Conservation (phyloP, 2,329 filamentous ascomycete species). For the Neonectria ditissima region DNA sequence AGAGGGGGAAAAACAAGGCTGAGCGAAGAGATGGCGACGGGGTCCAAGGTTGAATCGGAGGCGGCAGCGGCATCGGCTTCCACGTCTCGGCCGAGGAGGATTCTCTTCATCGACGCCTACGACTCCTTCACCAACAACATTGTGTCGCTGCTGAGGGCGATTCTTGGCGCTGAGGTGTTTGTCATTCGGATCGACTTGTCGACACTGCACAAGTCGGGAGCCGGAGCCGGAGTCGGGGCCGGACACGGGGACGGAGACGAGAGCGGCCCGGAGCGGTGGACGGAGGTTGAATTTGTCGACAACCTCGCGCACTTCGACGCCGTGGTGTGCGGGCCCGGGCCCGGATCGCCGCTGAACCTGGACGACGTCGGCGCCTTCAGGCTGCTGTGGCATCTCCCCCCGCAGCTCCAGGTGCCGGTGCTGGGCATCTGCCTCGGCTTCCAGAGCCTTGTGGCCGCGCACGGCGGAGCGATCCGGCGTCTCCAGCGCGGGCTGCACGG, state of each 20-base stretch:
- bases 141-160: slow-evolving; percentile 79
- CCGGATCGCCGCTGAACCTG: slow-evolving; percentile 78
- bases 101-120: slow-evolving; percentile 94
- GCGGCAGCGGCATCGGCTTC: slow-evolving; percentile 26
- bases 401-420: slow-evolving; percentile 74
- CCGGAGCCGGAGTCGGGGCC: slow-evolving; percentile 4
- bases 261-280: slow-evolving; percentile 48
- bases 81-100: slow-evolving; percentile 51
- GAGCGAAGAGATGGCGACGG: slow-evolving; percentile 35
- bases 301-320: slow-evolving; percentile 76
- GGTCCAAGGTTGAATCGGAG: slow-evolving; percentile 29
- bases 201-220: slow-evolving; percentile 60
- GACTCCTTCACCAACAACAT: slow-evolving; percentile 99
- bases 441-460: slow-evolving; percentile 79
- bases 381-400: slow-evolving; percentile 76
- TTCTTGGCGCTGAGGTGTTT: slow-evolving; percentile 74
- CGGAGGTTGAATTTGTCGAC: slow-evolving; percentile 54
- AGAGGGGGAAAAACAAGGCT: neutral
- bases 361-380: slow-evolving; percentile 87
- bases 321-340: slow-evolving; percentile 90
- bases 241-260: slow-evolving; percentile 12
- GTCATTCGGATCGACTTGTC: slow-evolving; percentile 53
- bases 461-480: slow-evolving; percentile 74
- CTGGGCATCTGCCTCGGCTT: slow-evolving; percentile 92
- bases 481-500: slow-evolving; percentile 84